phyloP scores from a whole-genome alignment of 805 yeast genomes.

The Yarrowia keelungensis region DNA sequence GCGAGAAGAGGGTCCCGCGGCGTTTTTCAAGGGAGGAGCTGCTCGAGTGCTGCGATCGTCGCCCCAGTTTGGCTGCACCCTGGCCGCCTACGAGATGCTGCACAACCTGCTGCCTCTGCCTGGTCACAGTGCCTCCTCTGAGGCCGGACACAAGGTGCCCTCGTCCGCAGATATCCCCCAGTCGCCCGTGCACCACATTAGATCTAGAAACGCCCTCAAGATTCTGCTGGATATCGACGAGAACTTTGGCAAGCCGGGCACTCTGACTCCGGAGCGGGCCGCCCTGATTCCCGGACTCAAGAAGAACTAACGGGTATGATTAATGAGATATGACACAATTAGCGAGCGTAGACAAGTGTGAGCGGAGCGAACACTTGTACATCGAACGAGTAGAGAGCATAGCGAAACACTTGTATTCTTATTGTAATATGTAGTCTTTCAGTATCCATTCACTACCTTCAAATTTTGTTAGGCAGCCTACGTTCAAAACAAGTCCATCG shows the following conservation, averaged over 20 bases:
- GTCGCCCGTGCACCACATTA: constrained; percentile 51
- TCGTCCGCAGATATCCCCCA: constrained; percentile 45
- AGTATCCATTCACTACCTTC: too few relatives aligned
- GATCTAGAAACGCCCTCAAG: constrained; percentile 54
- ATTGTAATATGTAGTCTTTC: too few relatives aligned
- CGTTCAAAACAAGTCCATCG: too few relatives aligned
- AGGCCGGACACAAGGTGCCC: constrained; percentile 55
- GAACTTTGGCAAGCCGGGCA: constrained; percentile 54
- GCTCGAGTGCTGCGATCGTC: constrained; percentile 95
- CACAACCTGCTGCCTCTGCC: constrained; percentile 78
- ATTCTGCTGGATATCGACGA: constrained; percentile 55
- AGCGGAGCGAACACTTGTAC: too few relatives aligned
- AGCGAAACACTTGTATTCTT: too few relatives aligned
- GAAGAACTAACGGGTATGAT: constrained; percentile 22
- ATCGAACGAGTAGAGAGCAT: too few relatives aligned
- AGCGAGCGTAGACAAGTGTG: neutral
- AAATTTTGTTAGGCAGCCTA: too few relatives aligned
- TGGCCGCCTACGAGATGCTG: constrained; percentile 94
- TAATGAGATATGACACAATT: constrained; percentile 7
- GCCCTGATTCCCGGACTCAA: constrained; percentile 43
- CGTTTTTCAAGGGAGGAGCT: constrained; percentile 95
- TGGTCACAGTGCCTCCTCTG: constrained; percentile 50
- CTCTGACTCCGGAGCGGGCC: constrained; percentile 45
- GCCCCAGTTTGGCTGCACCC: constrained; percentile 96
- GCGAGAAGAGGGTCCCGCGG: constrained; percentile 81